Conservation (phyloP, 352 stramenopile species). For the Pelagophyceae sp. region DNA sequence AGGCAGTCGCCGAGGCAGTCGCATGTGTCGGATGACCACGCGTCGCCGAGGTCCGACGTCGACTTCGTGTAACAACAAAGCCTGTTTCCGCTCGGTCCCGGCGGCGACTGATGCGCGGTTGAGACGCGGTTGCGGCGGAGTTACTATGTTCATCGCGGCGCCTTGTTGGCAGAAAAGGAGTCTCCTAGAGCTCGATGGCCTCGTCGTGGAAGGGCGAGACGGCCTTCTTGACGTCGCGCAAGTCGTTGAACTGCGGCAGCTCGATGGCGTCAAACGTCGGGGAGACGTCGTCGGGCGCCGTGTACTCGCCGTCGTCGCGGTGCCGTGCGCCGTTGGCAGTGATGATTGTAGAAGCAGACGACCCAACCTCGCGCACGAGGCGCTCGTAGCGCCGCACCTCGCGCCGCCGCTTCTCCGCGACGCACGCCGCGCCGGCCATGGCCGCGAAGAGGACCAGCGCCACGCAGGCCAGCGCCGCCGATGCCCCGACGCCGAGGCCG, state of each 20-base stretch:
- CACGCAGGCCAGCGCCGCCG: background rate
- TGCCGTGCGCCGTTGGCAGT: background rate
- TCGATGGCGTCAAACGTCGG: background rate
- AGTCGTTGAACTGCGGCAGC: background rate
- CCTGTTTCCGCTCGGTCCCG: no score
- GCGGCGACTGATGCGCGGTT: no score
- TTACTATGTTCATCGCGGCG: no score
- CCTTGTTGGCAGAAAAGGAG: no score
- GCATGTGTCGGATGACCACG: no score
- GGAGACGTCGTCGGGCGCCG: background rate
- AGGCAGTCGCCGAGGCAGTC: no score
- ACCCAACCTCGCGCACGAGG: slow-evolving; percentile 12
- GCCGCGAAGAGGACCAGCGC: background rate
- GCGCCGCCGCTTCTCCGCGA: slow-evolving; percentile 1
- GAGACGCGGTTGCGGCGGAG: no score
- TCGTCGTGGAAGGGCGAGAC: slow-evolving; percentile 9
- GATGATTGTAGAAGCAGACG: background rate
- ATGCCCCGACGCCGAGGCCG: background rate
- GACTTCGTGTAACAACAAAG: no score
- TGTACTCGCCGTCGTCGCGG: background rate
- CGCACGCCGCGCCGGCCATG: background rate
- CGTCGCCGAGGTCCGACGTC: no score
- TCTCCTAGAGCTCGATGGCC: background rate
- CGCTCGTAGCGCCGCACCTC: slow-evolving; percentile 13
- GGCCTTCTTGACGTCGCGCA: background rate